Percentiles rank a stretch among this genome's conserved stretches.
Conservation (phyloP, 2,329 filamentous ascomycete genomes). For the Fusarium veterinarium region DNA sequence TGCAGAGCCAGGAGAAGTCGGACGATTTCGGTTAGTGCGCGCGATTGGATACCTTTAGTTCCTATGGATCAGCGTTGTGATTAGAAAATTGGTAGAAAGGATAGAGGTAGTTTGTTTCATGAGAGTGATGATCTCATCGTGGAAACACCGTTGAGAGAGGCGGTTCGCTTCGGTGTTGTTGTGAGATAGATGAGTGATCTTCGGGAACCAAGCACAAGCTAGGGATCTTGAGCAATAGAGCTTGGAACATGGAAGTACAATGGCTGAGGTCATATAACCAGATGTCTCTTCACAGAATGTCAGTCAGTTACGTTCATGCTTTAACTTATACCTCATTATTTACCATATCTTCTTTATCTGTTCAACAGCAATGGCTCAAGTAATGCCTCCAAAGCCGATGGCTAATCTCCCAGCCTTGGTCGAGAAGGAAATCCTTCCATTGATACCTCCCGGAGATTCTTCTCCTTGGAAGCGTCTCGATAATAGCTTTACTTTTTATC, state of each 20-base stretch:
- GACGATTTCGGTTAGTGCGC: neutral
- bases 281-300: neutral
- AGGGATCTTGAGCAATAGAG: neutral
- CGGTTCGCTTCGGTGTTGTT: neutral
- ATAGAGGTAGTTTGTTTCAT: neutral
- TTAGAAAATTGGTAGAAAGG: neutral
- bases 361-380: conserved; percentile 9
- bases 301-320: neutral
- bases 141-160: neutral
- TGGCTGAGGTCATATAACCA: conserved; percentile 11
- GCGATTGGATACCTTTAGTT: neutral
- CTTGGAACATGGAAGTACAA: neutral
- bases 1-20: conserved; percentile 6
- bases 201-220: neutral
- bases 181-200: conserved; percentile 2
- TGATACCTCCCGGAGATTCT: conserved; percentile 1
- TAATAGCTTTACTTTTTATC: conserved; percentile 13
- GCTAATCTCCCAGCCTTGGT: neutral
- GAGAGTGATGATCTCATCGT: conserved; percentile 12
- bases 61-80: neutral
- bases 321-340: neutral
- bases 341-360: neutral
- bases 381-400: neutral
- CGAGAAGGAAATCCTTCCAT: neutral
- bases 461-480: conserved; percentile 15